Conservation (phyloP, 2,329 filamentous ascomycete genomes). For the Paramyrothecium sp. region DNA sequence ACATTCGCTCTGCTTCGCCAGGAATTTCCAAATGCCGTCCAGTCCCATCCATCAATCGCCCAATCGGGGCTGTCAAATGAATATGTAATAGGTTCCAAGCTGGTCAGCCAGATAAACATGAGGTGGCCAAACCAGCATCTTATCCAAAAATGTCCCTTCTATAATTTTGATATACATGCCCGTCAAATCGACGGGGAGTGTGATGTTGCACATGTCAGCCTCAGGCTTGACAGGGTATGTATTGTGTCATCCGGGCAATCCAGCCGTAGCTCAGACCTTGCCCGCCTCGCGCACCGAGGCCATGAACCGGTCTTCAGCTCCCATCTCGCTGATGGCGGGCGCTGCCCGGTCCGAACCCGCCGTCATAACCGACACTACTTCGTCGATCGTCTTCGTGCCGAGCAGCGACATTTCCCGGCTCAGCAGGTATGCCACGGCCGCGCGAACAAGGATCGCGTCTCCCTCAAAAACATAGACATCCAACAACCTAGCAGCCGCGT, state of each 20-base stretch:
- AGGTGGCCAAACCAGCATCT: not conserved
- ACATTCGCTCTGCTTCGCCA: not conserved
- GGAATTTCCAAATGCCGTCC: not conserved
- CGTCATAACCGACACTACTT: conserved; percentile 39
- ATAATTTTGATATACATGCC: not conserved
- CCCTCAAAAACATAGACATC: conserved; percentile 83
- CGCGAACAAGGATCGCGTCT: conserved; percentile 68
- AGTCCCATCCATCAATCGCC: not conserved
- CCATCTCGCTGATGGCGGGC: conserved; percentile 35
- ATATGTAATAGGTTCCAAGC: not conserved
- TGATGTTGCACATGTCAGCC: not conserved
- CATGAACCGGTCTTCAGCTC: conserved; percentile 46
- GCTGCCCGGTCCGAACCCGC: conserved; percentile 24
- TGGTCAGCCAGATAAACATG: not conserved
- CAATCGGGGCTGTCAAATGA: not conserved
- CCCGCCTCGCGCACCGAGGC: conserved; percentile 31
- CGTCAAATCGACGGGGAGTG: not conserved
- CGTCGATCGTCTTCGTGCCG: conserved; percentile 39
- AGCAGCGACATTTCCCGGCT: conserved; percentile 52
- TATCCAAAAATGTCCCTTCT: not conserved
- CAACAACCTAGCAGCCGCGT: conserved; percentile 72
- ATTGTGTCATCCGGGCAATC: too few species aligned
- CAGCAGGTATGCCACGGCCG: conserved; percentile 66
- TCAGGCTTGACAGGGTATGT: too few species aligned
- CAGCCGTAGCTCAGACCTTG: conserved; percentile 22